Conservation (phyloP, 257 asterid genomes). For the Petunia axillaris region DNA sequence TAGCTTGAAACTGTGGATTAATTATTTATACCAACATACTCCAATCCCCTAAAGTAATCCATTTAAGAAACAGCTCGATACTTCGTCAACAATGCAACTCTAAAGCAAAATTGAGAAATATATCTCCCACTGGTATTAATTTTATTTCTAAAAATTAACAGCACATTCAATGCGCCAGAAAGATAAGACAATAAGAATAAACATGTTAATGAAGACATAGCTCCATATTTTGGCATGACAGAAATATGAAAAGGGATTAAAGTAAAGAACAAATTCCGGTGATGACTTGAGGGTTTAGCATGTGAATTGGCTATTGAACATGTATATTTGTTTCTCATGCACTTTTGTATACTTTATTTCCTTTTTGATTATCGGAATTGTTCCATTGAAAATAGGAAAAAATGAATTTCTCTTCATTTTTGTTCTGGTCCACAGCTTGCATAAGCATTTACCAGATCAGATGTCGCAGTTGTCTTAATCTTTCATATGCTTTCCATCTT, state of each 20-base stretch:
- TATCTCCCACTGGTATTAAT: neutral
- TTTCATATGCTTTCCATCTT: neutral
- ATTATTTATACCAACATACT: neutral
- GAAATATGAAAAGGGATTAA: neutral
- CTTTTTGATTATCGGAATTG: neutral
- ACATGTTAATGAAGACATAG: neutral
- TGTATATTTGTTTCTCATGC: neutral
- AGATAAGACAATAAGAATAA: neutral
- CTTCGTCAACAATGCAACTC: conserved; percentile 17
- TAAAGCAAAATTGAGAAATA: neutral
- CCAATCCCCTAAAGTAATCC: conserved; percentile 8
- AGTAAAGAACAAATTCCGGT: neutral
- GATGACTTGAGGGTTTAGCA: neutral
- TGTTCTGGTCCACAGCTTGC: neutral
- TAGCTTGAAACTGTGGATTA: neutral
- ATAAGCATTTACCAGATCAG: neutral
- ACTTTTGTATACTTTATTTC: neutral
- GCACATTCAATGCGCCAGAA: neutral
- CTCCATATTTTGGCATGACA: conserved; percentile 17
- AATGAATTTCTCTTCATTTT: neutral
- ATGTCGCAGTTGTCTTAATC: neutral
- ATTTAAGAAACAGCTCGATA: neutral
- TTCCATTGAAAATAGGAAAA: neutral
- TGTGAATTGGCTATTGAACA: neutral
- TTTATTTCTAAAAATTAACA: neutral